A percentile compares a stretch with the other conserved stretches of the same genome.
Conservation (phyloP, 495 filamentous ascomycete species). For the Tuber brumale region DNA sequence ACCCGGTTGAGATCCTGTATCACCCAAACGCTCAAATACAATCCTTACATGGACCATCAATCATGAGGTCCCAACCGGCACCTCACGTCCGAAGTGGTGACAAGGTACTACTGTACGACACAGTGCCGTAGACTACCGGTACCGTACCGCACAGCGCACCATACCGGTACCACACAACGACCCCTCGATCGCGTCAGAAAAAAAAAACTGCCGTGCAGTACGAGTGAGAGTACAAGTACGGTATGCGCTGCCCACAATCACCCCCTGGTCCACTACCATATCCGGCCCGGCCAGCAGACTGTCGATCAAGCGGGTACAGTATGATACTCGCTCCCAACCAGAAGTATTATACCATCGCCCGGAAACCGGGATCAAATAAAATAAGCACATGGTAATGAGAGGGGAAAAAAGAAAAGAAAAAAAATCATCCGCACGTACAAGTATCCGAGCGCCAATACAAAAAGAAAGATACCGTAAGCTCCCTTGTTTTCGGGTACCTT, state of each 20-base stretch:
- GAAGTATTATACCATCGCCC: background rate
- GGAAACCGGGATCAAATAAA: background rate
- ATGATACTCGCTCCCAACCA: background rate
- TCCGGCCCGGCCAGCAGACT: no score
- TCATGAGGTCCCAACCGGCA: background rate
- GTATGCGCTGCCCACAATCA: no score
- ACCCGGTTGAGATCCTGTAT: background rate
- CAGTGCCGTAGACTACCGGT: no score
- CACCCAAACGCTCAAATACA: background rate
- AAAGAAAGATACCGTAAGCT: no score
- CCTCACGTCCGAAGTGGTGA: background rate
- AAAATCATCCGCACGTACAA: no score
- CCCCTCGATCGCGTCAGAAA: background rate
- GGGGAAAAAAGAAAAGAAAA: no score
- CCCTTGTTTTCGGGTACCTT: background rate
- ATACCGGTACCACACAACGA: background rate
- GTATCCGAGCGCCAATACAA: no score
- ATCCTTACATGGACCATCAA: background rate
- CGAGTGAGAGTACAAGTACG: no score
- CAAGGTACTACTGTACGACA: background rate
- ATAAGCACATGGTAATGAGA: background rate
- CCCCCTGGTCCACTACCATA: no score
- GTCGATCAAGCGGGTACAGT: background rate
- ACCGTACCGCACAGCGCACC: background rate
- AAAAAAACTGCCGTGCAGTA: background rate